Evolutionary conservation across 352 stramenopile genomes (phyloP), one percentile per base, ranked within the genome.

Genomic region (Blastocystis hominis): DNA sequence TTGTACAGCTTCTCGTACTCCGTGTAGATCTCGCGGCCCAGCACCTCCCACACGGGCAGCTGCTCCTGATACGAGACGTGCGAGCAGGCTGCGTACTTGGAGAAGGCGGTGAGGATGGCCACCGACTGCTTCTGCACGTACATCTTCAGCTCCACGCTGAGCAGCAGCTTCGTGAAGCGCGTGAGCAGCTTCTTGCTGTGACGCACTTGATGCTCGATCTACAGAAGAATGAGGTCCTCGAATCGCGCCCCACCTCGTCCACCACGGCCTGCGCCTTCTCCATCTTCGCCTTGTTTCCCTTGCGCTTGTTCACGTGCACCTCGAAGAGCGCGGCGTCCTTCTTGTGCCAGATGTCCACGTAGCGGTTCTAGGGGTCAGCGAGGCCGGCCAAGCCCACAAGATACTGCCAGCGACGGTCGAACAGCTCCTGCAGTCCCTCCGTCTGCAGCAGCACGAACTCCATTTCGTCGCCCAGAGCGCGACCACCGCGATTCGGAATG

Each of bases 241-340:
- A 34, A 3, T 70, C 62, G 5, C 38, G 24, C 44, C 1, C 15
- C 20, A 77, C 66, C 40, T 77, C 20, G 9, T 69, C 55, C 40
- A 68, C 50, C 30, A 64, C 9, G 9, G 77, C 77, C 55, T 87
- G 56, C 38, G 56, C 56, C 56, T 87, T 87, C 4, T 40, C 34
- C 66, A 64, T 40, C 66, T 87, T 87, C 53, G 77, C 24, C 66
- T 78, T 87, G 66, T 87, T 87, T n/a, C 77, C 77, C 30, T 87
- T 87, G 9, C 77, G 62, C 54, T 87, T 87, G 42, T 76, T 75
- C 20, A 87, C 64, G 55, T 87, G 77, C 34, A 76, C 47, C 63
- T 87, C 77, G 55, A 87, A 87, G 24, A 76, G 62, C 34, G 77
- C 77, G 7, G 77, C 77, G 44, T 87, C 77, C 77, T 87, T 87